Evolutionary conservation across 106 monocot species (phyloP), one percentile per base, ranked within the genome.

Genomic region (Allium sativum): DNA sequence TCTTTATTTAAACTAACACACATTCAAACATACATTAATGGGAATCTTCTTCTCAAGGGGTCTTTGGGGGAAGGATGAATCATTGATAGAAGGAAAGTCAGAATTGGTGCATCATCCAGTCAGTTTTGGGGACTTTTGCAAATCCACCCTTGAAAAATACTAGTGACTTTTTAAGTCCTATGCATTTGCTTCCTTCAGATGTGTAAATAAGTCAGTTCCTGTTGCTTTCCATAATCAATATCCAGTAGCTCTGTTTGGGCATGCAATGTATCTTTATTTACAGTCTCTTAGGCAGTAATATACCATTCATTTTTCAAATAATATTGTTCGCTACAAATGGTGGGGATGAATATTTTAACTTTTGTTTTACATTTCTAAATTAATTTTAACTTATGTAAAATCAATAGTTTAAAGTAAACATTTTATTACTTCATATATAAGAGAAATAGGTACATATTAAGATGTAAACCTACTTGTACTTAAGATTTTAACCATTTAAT

Each of bases 61-160:
- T 44, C 65, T 78, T 50, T 75, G 70, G 45, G 61, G 65, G 42
- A 62, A 45, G 3, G 64, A 75, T 12, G 77, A 19, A 40, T 82
- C 74, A 8, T 56, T 41, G 45, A 73, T 43, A 8, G 79, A 77
- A n/a, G 80, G 81, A n/a, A n/a, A 85, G 78, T 53, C 85, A 67
- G 85, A 81, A 85, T 72, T 85, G 81, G 21, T 85, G 85, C 85
- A 85, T 85, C 84, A 85, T 85, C 84, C 84, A 85, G 60, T 85
- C 80, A 0, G 84, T 85, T 31, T 85, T 85, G 46, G 58, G 64
- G 31, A 79, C 84, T 71, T 80, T 85, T 42, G 84, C 84, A 53
- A 80, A 79, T 43, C 84, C 66, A 18, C 84, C 84, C 46, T 68
- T 77, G 71, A 80, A 85, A 68, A 85, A 85, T 4, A 85, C 84